Conservation (phyloP, 495 filamentous ascomycete genomes). For the Melanomma pulvis-pyrius region DNA sequence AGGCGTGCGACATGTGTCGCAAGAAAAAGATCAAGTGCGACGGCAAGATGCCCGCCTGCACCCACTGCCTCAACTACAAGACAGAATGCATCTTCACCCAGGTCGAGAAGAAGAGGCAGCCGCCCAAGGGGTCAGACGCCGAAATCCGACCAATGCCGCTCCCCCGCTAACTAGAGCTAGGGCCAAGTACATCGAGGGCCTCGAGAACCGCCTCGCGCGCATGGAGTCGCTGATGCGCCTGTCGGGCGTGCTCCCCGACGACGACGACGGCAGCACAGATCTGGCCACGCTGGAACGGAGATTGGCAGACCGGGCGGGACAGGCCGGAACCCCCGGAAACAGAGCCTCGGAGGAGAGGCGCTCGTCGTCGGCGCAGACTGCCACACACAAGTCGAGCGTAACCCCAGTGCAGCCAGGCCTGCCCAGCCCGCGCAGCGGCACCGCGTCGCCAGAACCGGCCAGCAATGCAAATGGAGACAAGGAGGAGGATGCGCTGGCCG, state of each 20-base stretch:
- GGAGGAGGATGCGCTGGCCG: constrained; percentile 86
- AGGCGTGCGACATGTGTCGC: constrained; percentile 98
- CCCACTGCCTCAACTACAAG: constrained; percentile 97
- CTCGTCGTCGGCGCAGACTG: constrained; percentile 11
- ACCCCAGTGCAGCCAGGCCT: constrained; percentile 31
- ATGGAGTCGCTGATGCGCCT: constrained; percentile 91
- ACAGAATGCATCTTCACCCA: constrained; percentile 97
- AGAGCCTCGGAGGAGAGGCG: constrained; percentile 30
- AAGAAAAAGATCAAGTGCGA: constrained; percentile 99
- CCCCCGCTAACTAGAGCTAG: constrained; percentile 48
- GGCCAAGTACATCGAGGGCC: constrained; percentile 96
- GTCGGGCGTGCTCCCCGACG: constrained; percentile 84
- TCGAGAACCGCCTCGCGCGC: constrained; percentile 89
- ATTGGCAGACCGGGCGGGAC: constrained; percentile 66
- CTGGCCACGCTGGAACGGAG: constrained; percentile 83
- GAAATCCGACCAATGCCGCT: constrained; percentile 5
- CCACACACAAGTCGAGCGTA: neutral
- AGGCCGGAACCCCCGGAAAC: constrained; percentile 28
- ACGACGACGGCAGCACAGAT: constrained; percentile 85
- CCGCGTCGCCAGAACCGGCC: constrained; percentile 61
- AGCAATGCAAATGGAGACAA: constrained; percentile 50
- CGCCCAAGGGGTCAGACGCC: constrained; percentile 82
- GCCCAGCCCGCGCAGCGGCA: constrained; percentile 38
- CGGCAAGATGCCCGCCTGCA: constrained; percentile 91
- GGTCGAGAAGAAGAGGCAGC: constrained; percentile 97